phyloP scores from a whole-genome alignment of 257 asterid genomes.

The Solanum okadae region DNA sequence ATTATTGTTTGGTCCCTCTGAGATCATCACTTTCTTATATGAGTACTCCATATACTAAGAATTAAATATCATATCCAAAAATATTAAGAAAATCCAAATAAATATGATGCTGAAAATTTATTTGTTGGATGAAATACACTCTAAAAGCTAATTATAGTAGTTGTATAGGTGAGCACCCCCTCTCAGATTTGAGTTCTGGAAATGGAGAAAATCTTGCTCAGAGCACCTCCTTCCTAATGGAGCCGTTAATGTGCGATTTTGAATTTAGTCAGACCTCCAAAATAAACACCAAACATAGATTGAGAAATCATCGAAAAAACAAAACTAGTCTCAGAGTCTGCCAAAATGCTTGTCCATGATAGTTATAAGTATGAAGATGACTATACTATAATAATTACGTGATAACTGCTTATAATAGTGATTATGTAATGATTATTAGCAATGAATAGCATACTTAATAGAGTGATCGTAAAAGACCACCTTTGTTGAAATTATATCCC shows the following conservation, averaged over 20 bases:
- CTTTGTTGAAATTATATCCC: not conserved
- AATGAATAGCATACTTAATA: not conserved
- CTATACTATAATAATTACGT: too few relatives aligned
- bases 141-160: not conserved
- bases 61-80: not conserved
- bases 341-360: not conserved
- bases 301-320: too few relatives aligned
- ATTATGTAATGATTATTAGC: not conserved
- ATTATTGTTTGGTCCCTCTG: not conserved
- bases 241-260: not conserved
- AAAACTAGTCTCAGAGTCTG: too few relatives aligned
- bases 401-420: too few relatives aligned
- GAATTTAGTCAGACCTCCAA: accelerated
- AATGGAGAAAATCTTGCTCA: not conserved
- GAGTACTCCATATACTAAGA: not conserved
- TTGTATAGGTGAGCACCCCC: not conserved
- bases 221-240: not conserved
- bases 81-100: too few relatives aligned
- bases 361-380: not conserved
- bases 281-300: not conserved
- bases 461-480: not conserved
- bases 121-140: not conserved
- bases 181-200: not conserved
- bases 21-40: not conserved
- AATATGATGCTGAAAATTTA: not conserved